Evolutionary conservation across 2,329 filamentous ascomycete species (phyloP), one percentile per base, ranked within the genome.

Genomic region (Simplicillium sp.): DNA sequence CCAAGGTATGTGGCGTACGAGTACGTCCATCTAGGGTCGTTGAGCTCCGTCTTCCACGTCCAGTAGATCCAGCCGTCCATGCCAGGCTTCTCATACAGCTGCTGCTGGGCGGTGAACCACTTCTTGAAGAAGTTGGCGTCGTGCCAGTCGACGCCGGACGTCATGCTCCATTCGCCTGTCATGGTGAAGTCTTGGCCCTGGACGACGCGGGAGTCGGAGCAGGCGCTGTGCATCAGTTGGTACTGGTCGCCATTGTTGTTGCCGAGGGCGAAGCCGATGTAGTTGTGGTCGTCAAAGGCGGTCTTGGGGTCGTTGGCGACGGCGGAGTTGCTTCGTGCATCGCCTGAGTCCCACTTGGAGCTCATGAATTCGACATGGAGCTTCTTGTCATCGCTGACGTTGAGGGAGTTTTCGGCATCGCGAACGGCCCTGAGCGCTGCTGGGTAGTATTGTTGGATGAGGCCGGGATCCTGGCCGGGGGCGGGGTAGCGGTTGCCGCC

Each of bases 281-380:
- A 80, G 37, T 71, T 67, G 55, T 78, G 75, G 55, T 77, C 69
- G 53, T 79, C 75, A 48, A 70, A 80, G 18, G 66, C 69, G 31
- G 64, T 48, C 25, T 58, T 66, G 3, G 73, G 67, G 51, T 77
- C 63, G 29, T 20, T 39, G 17, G 34, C 41, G 16, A 49, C 43
- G 17, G 43, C 44, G 11, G 40, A 17, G 11, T 32, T 39, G 36
- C 37, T 38, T 32, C 49, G 50, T 14, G 50, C 36, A 39, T 47
- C 43, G 14, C 73, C 73, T 3, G 72, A 66, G 16, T 66, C 70
- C 75, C 75, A 80, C 39, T 62, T 57, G 29, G 60, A 46, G 44
- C 74, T 68, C 61, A 66, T 64, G 49, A 64, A 61, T 38, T 59
- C 67, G 28, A 80, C 67, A 47, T 78, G 73, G 3, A 52, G 46